Evolutionary conservation across 129 eudicot species (phyloP), one percentile per base, ranked within the genome.

Genomic region (Logfia minima): DNA sequence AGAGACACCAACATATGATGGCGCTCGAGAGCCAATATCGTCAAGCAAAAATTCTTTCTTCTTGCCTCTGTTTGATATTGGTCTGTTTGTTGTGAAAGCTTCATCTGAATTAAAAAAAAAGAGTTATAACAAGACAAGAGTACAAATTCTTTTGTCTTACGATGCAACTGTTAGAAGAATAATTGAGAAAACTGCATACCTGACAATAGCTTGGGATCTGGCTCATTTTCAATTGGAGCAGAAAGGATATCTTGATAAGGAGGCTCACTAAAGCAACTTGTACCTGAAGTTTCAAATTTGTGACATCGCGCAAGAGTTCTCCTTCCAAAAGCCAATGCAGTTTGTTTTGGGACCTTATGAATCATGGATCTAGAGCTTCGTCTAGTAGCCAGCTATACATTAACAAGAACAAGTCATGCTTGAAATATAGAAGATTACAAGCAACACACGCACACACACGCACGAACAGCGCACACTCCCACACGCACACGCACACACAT

Each of bases 31-130:
- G 37, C 78, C 63, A 59, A 79, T 90, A 76, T 88, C 89, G 56
- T 92, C 92, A 59, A 92, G 98, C 55, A 83, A 59, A 45, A 88
- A 80, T 85, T 92, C 96, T 74, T 83, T 92, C 80, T 84, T 92
- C 82, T 78, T 90, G 48, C 92, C 93, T 83, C 90, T 85, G 88
- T 88, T 92, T 66, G 82, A 82, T 81, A 81, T 77, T 17, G 90
- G 93, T 22, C 91, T 89, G 23, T 72, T 84, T 85, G 79, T 82
- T 0, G 92, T 88, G 58, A 87, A 86, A 68, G 81, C 85, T 26
- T 83, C 86, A 70, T 92, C 92, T 52, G 88, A 84, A 60, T 61
- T 41, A 68, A 56, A 28, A 14, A 14, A 17, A 8, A 66, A 31
- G 6, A 66, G 7, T 22, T 4, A n/a, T 14, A 8, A 66, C 32